These are phyloP conservation scores for Catunica adiposa DNA, from an alignment of 2,329 filamentous ascomycete genomes.

Conservation along the genomic window DNA sequence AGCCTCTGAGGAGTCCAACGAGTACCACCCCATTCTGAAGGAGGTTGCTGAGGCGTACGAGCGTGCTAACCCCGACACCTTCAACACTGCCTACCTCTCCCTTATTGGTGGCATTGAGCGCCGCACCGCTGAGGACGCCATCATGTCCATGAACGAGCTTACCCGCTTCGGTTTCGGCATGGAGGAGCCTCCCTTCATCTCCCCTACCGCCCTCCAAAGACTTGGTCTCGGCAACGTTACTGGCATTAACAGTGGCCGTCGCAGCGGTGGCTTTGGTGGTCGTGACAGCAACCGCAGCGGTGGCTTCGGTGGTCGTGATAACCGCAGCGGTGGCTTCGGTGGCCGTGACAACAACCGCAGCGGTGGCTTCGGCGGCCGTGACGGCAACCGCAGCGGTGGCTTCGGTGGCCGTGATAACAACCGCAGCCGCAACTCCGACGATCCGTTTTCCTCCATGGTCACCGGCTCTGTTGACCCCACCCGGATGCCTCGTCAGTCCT, in stretches of 20 bases:
- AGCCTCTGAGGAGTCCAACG: constrained; percentile 9
- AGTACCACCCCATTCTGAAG: constrained; percentile 23
- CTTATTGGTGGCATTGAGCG: constrained; percentile 35
- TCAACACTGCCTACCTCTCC: constrained; percentile 35
- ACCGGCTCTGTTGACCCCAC: constrained; percentile 9
- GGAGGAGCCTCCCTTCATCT: constrained; percentile 28
- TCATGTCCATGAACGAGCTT: constrained; percentile 39
- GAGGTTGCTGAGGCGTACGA: constrained; percentile 20
- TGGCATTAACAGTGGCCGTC: constrained; percentile 11
- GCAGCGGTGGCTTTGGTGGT: too few species aligned
- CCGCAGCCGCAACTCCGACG: neutral
- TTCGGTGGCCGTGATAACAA: too few species aligned
- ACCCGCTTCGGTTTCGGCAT: constrained; percentile 34
- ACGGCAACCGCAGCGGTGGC: neutral
- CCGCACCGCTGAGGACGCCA: constrained; percentile 24
- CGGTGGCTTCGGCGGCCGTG: too few species aligned
- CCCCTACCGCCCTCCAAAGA: constrained; percentile 18
- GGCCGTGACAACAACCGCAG: neutral
- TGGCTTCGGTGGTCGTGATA: too few species aligned
- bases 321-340: too few species aligned
- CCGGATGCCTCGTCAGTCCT: neutral
- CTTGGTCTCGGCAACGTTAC: constrained; percentile 20
- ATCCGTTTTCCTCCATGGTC: constrained; percentile 12
- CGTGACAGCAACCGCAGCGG: neutral
- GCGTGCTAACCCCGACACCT: constrained; percentile 21